Evolutionary conservation across 2,329 filamentous ascomycete genomes (phyloP).

Genomic region (Penicillium corylophilum): DNA sequence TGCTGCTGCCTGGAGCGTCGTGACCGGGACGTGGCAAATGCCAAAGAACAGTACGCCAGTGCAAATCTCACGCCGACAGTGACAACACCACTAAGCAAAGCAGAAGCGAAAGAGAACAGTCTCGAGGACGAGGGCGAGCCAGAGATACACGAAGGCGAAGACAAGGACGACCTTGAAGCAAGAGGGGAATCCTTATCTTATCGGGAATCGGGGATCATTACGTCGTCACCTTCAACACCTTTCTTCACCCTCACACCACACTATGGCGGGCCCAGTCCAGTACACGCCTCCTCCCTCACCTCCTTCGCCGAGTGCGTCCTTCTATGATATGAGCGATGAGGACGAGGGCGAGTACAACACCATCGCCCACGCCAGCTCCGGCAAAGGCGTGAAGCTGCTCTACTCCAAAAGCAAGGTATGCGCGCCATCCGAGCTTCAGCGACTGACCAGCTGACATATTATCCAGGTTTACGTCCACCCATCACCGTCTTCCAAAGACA

Average conservation of each 20-base stretch:
- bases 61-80: no score
- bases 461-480: slow-evolving; percentile 90
- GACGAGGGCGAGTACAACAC: slow-evolving; percentile 92
- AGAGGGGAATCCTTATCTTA: slow-evolving; percentile 2
- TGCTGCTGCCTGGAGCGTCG: slow-evolving; percentile 14
- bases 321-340: slow-evolving; percentile 95
- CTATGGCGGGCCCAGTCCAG: slow-evolving; percentile 35
- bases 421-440: slow-evolving; percentile 1
- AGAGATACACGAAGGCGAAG: not conserved
- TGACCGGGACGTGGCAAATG: not conserved
- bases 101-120: not conserved
- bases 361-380: slow-evolving; percentile 74
- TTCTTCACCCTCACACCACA: slow-evolving; percentile 3
- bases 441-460: slow-evolving; percentile 8
- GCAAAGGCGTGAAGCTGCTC: slow-evolving; percentile 85
- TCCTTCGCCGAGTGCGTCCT: slow-evolving; percentile 78
- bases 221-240: slow-evolving; percentile 14
- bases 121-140: not conserved
- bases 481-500: slow-evolving; percentile 88
- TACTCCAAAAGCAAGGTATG: slow-evolving; percentile 93
- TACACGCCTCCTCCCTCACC: slow-evolving; percentile 43
- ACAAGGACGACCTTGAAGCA: not conserved
- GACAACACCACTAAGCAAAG: not conserved
- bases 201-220: slow-evolving; percentile 23
- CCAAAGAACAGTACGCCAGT: not conserved